phyloP scores from a whole-genome alignment of 352 stramenopile genomes.

The Blastocystis sp. region DNA sequence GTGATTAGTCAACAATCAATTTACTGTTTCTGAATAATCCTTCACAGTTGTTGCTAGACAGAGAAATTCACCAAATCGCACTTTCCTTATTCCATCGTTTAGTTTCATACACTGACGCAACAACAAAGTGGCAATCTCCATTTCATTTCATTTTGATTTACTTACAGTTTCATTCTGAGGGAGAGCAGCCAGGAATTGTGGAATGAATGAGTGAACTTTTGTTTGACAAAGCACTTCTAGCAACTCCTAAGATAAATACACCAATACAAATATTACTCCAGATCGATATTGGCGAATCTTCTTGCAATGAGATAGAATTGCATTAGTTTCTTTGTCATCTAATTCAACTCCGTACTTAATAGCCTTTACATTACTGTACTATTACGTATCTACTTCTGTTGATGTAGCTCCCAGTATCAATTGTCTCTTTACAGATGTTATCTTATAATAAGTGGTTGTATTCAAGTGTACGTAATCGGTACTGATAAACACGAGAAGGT shows the following conservation, averaged over 20 bases:
- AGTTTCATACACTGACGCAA: not conserved
- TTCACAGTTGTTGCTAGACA: not conserved
- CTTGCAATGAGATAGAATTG: not conserved
- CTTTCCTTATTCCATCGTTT: not conserved
- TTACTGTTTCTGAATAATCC: not conserved
- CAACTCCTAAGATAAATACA: slow-evolving; percentile 9
- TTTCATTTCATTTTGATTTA: not conserved
- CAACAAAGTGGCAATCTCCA: slow-evolving; percentile 7
- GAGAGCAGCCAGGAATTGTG: not conserved
- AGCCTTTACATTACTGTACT: no score
- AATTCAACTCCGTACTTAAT: no score
- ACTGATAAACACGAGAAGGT: no score
- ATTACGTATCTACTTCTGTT: no score
- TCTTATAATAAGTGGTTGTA: no score
- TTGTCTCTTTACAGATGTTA: no score
- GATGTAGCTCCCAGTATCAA: no score
- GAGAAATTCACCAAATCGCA: slow-evolving; percentile 8
- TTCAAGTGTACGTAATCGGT: no score
- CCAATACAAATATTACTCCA: not conserved
- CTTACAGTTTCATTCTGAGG: not conserved
- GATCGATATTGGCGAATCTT: not conserved
- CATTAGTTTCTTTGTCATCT: not conserved
- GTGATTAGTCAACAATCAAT: not conserved
- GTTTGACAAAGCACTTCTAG: not conserved
- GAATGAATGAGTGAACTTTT: not conserved